phyloP scores from a whole-genome alignment of 768 basidiomycete genomes.

The Auriscalpium vulgare region DNA sequence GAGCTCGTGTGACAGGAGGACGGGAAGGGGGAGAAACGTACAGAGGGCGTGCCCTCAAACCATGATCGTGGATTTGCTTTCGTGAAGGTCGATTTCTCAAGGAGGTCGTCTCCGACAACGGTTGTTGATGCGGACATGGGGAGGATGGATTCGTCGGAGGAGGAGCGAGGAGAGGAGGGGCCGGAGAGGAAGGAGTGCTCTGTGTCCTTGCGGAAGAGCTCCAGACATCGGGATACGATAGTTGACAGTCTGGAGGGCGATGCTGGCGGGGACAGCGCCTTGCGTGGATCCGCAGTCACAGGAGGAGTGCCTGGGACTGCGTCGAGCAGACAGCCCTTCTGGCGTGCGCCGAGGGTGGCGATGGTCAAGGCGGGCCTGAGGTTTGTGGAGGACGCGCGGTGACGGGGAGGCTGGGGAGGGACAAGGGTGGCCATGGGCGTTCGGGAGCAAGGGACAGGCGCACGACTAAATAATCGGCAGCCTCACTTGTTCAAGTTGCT shows the following conservation, averaged over 20 bases:
- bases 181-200: slow-evolving; percentile 2
- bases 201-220: slow-evolving; percentile 7
- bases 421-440: slow-evolving; percentile 22
- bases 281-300: slow-evolving; percentile 9
- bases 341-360: slow-evolving; percentile 41
- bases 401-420: slow-evolving; percentile 36
- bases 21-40: slow-evolving; percentile 6
- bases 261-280: slow-evolving; percentile 6
- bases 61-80: slow-evolving; percentile 4
- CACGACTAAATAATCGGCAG: not conserved
- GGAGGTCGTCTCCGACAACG: slow-evolving; percentile 2
- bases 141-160: slow-evolving; percentile 20
- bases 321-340: slow-evolving; percentile 22
- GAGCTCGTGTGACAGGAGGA: slow-evolving; percentile 10
- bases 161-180: slow-evolving; percentile 34
- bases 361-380: slow-evolving; percentile 45
- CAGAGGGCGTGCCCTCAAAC: slow-evolving; percentile 8
- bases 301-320: slow-evolving; percentile 19
- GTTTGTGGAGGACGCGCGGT: slow-evolving; percentile 53
- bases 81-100: not conserved
- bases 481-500: not conserved
- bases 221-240: slow-evolving; percentile 8
- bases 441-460: not conserved
- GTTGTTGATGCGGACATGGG: slow-evolving; percentile 8
- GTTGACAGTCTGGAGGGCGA: slow-evolving; percentile 13